These are phyloP conservation scores for Wickerhamiella cacticola DNA, from an alignment of 805 yeast genomes.

Conservation along the genomic window DNA sequence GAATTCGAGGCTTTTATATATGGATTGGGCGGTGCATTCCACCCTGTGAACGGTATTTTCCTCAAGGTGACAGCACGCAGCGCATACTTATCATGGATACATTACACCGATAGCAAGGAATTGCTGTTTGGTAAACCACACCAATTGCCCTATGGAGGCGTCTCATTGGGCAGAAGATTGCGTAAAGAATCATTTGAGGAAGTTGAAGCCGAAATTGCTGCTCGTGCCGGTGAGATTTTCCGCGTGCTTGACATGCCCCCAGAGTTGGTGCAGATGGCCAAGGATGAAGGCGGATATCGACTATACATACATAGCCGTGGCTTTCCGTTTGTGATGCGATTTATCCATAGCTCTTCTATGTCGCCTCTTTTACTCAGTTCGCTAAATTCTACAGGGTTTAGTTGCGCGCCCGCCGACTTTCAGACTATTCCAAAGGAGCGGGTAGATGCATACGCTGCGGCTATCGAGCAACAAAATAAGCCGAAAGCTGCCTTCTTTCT, in stretches of 20 bases:
- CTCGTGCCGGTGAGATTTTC: conserved; percentile 40
- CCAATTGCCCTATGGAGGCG: conserved; percentile 61
- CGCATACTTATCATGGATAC: conserved; percentile 59
- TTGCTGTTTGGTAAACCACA: conserved; percentile 31
- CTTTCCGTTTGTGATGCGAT: conserved; percentile 54
- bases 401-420: conserved; percentile 5
- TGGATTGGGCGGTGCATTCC: conserved; percentile 65
- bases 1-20: conserved; percentile 55
- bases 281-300: conserved; percentile 46
- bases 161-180: conserved; percentile 47
- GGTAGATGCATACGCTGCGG: not conserved
- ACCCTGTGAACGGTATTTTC: conserved; percentile 52
- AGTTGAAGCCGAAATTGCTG: conserved; percentile 42
- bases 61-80: conserved; percentile 68
- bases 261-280: conserved; percentile 40
- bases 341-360: conserved; percentile 26
- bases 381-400: conserved; percentile 8
- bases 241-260: conserved; percentile 42
- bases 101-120: conserved; percentile 38
- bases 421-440: not conserved
- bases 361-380: not conserved
- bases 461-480: not conserved
- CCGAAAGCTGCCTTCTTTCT: conserved; percentile 8
- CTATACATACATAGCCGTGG: conserved; percentile 67
- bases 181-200: conserved; percentile 28